Evolutionary conservation across 208 protist species (phyloP), one percentile per base, ranked within the genome.

Genomic region (Borovskyia barvae): DNA sequence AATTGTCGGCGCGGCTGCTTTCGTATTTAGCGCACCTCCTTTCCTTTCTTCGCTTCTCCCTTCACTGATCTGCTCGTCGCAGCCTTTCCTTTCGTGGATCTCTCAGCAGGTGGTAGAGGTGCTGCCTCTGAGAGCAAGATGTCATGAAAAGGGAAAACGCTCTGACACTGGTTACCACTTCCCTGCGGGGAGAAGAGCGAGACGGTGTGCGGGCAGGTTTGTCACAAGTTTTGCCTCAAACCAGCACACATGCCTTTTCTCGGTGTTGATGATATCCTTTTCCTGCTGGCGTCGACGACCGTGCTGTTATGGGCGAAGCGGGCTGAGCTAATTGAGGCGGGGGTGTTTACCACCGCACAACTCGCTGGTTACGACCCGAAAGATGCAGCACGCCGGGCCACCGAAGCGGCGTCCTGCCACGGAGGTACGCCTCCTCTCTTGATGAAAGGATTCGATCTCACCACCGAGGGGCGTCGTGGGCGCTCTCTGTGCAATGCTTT

Each of bases 181-280:
- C n/a, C n/a, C n/a, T n/a, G n/a, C n/a, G n/a, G n/a, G n/a, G n/a
- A n/a, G n/a, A n/a, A n/a, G n/a, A n/a, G n/a, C n/a, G n/a, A n/a
- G n/a, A n/a, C n/a, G n/a, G n/a, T n/a, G n/a, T n/a, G n/a, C n/a
- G n/a, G n/a, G n/a, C n/a, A n/a, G n/a, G n/a, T n/a, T n/a, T n/a
- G n/a, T n/a, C n/a, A n/a, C n/a, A n/a, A n/a, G n/a, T n/a, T n/a
- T n/a, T n/a, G n/a, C n/a, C n/a, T n/a, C n/a, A n/a, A n/a, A n/a
- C n/a, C n/a, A n/a, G n/a, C n/a, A n/a, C n/a, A n/a, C n/a, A 90
- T 93, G 82, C 82, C 87, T 0, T 61, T 82, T 14, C 82, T 89
- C 59, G 87, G 87, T 2, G 50, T 94, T 2, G 83, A 94, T 68
- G 84, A 91, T 62, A 59, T 89, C 32, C 71, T 94, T 39, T 69